phyloP scores from a whole-genome alignment of 306 rosid species.

The Heteromeles arbutifolia region DNA sequence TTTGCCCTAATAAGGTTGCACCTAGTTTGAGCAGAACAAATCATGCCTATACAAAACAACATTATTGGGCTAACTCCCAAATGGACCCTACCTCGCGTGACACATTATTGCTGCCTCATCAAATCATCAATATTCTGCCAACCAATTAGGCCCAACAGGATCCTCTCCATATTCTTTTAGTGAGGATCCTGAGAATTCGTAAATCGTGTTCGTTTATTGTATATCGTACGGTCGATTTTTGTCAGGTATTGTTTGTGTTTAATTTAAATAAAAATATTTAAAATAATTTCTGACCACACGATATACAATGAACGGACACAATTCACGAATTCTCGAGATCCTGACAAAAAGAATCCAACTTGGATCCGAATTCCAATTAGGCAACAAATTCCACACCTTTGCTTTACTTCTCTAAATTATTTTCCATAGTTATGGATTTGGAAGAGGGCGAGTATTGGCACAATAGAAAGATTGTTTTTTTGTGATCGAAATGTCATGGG shows the following conservation, averaged over 20 bases:
- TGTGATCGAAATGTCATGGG: too few relatives aligned
- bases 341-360: too few relatives aligned
- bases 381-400: constrained; percentile 15
- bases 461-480: too few relatives aligned
- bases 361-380: background rate
- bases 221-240: too few relatives aligned
- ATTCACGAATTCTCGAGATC: too few relatives aligned
- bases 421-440: background rate
- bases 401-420: background rate
- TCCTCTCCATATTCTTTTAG: too few relatives aligned
- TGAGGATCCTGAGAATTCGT: too few relatives aligned
- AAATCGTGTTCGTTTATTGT: too few relatives aligned
- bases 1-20: background rate
- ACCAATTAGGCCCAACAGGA: background rate
- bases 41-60: background rate
- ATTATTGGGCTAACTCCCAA: background rate
- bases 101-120: constrained; percentile 30
- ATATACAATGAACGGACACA: too few relatives aligned
- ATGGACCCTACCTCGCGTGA: constrained; percentile 55
- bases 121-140: constrained; percentile 44
- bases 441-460: background rate
- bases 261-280: too few relatives aligned
- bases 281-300: too few relatives aligned
- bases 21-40: background rate
- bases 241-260: too few relatives aligned